Evolutionary conservation across 768 basidiomycete genomes (phyloP), one percentile per base, ranked within the genome.

Genomic region (Amyloporia xantha): DNA sequence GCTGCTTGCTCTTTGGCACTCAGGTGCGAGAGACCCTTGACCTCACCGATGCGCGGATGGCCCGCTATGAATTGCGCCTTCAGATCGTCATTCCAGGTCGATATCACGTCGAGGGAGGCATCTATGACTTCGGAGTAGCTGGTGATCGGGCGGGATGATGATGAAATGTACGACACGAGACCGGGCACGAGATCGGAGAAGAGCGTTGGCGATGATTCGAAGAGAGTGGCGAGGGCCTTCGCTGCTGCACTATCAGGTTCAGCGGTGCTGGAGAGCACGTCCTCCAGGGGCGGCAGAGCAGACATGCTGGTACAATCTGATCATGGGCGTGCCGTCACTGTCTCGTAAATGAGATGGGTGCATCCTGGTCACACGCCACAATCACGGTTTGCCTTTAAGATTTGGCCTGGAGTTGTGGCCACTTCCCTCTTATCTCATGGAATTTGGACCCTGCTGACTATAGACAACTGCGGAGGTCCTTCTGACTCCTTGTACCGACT

Each of bases 11-110:
- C 93, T 42, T 75, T 80, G 23, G 81, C 80, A 64, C 89, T 92
- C 41, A 91, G 71, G 39, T 65, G 75, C 0, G 86, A 89, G 11
- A 94, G 72, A 36, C 82, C 82, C 59, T 78, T 81, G 51, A 73
- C 78, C 66, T 90, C 90, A 33, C 93, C 93, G 40, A 95, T 95
- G 51, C 91, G 78, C 28, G 93, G 93, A 69, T 95, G 93, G 2
- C 83, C 92, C 4, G 74, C 77, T 52, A 95, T 74, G 60, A 96
- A 92, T 51, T 67, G 64, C 0, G 81, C 80, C 56, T 74, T 77
- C 5, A 71, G 68, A 17, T 63, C 59, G 36, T 63, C 46, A 43
- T 74, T 67, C 86, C 84, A 87, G 30, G 60, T 63, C n/a, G 58
- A 55, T 44, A 90, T 75, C 36, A 72, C 63, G 2, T 46, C 53